A percentile compares a stretch with the other conserved stretches of the same genome.
phyloP scores from a whole-genome alignment of 108 stramenopile genomes.

The Skeletonema tropicum region DNA sequence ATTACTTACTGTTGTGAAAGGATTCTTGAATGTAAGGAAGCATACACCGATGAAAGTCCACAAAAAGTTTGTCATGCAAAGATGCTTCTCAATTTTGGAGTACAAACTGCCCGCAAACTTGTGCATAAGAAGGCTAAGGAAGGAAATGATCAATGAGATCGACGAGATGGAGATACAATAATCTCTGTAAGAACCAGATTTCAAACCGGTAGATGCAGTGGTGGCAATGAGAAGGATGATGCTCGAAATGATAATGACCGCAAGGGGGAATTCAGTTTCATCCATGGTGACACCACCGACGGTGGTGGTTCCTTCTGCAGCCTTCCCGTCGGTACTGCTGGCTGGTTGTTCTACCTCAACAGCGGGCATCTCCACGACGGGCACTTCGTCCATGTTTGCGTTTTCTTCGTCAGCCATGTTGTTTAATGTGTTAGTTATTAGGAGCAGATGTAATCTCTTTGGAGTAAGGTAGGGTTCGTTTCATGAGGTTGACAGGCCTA shows the following conservation, averaged over 20 bases:
- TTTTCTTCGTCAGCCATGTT: conserved; percentile 22
- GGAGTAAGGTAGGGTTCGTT: background rate
- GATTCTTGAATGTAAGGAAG: conserved; percentile 54
- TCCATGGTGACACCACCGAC: conserved; percentile 7
- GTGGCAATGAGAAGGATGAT: conserved; percentile 51
- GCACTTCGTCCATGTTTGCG: conserved; percentile 10
- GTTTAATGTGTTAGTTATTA: background rate
- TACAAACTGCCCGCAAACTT: conserved; percentile 10
- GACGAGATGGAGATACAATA: conserved; percentile 47
- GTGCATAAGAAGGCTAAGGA: conserved; percentile 14
- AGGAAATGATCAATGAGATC: conserved; percentile 30
- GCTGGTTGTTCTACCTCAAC: conserved; percentile 1
- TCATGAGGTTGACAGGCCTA: background rate
- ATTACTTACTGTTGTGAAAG: conserved; percentile 24
- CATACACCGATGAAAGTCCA: conserved; percentile 60
- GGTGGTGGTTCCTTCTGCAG: conserved; percentile 6
- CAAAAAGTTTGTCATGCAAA: conserved; percentile 28
- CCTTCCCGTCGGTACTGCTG: background rate
- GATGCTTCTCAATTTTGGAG: conserved; percentile 13
- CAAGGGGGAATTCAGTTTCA: conserved; percentile 32
- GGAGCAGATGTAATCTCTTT: background rate
- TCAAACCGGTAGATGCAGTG: no score
- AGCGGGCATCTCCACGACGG: background rate
- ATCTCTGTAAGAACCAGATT: conserved; percentile 8
- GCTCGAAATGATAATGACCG: conserved; percentile 39